phyloP scores from a whole-genome alignment of 257 asterid species.

The Verbascum thapsus region DNA sequence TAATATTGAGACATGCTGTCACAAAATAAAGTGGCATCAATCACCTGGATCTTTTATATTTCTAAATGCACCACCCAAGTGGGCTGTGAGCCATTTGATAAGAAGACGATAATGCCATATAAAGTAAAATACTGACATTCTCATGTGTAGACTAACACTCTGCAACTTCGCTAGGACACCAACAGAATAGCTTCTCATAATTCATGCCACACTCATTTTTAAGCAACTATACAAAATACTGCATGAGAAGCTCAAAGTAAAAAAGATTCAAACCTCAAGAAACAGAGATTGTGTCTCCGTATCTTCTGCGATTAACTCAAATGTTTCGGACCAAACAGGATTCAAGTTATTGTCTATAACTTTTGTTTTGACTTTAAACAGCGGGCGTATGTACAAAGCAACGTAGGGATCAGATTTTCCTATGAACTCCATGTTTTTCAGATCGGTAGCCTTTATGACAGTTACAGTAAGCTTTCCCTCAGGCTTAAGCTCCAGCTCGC shows the following conservation, averaged over 20 bases:
- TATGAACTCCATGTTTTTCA: slow-evolving; percentile 85
- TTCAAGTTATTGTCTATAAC: slow-evolving; percentile 85
- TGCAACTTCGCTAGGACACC: no score
- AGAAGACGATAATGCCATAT: no score
- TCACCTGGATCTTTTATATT: no score
- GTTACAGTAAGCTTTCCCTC: slow-evolving; percentile 77
- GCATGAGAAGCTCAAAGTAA: slow-evolving; percentile 13
- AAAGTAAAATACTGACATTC: no score
- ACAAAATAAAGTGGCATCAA: background rate
- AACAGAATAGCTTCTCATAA: no score
- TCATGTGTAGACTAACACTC: no score
- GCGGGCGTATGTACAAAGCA: slow-evolving; percentile 70
- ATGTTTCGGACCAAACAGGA: slow-evolving; percentile 86
- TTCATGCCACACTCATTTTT: background rate
- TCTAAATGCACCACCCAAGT: no score
- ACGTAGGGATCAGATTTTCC: slow-evolving; percentile 98
- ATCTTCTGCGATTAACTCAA: slow-evolving; percentile 86
- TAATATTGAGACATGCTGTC: background rate
- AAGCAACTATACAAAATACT: background rate
- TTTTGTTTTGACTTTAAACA: slow-evolving; percentile 88
- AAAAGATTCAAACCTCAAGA: slow-evolving; percentile 66
- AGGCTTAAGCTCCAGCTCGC: slow-evolving; percentile 98
- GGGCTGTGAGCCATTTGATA: no score
- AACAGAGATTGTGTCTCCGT: slow-evolving; percentile 87
- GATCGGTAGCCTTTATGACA: slow-evolving; percentile 63